Evolutionary conservation across 176 grass and related monocot species (phyloP).

Genomic region (Aegilops longissima): DNA sequence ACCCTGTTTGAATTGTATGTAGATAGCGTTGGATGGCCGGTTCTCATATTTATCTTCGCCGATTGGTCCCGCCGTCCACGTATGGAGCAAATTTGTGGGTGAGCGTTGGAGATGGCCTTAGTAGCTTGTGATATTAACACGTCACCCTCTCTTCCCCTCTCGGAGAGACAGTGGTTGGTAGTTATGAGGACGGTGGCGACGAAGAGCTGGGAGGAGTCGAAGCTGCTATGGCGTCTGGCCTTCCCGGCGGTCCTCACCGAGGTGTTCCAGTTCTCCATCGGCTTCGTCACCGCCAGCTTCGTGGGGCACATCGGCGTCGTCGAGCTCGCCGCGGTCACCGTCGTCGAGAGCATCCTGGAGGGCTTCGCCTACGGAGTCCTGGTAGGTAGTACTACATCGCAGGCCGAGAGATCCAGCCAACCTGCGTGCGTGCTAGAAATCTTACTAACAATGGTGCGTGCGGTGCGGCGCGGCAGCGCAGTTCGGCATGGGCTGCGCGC

Average conservation of each 20-base stretch:
- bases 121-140: no score
- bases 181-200: conserved; percentile 3
- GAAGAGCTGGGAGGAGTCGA: conserved; percentile 49
- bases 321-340: conserved; percentile 63
- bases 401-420: background rate
- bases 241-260: conserved; percentile 60
- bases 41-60: no score
- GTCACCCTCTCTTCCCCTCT: background rate
- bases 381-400: background rate
- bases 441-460: background rate
- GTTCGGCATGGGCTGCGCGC: conserved; percentile 65
- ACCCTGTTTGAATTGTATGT: no score
- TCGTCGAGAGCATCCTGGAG: conserved; percentile 55
- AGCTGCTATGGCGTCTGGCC: conserved; percentile 54
- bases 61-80: no score
- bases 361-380: conserved; percentile 50
- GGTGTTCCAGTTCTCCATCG: conserved; percentile 71
- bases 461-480: background rate
- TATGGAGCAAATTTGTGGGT: no score
- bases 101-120: no score
- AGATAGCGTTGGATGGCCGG: no score
- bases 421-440: no score
- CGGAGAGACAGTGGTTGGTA: background rate
- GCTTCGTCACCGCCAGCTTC: conserved; percentile 59
- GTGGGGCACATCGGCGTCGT: conserved; percentile 56